phyloP scores from a whole-genome alignment of 768 basidiomycete genomes.

The Fomitopsis serialis region DNA sequence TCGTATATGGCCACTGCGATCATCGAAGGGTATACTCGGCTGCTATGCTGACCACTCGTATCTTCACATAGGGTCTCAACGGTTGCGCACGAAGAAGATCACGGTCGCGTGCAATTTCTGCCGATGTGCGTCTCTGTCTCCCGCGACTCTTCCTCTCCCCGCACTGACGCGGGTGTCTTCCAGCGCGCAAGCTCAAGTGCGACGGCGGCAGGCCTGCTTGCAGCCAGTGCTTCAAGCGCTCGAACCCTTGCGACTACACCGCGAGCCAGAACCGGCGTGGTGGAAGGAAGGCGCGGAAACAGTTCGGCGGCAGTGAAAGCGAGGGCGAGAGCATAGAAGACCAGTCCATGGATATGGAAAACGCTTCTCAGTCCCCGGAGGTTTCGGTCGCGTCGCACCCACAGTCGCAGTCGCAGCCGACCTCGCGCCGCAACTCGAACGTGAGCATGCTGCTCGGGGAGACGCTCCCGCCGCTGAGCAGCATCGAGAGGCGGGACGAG shows the following conservation, averaged over 20 bases:
- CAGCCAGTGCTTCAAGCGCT: slow-evolving; percentile 74
- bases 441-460: slow-evolving; percentile 22
- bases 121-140: slow-evolving; percentile 59
- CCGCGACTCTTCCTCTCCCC: not conserved
- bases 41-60: slow-evolving; percentile 14
- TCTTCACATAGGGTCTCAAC: slow-evolving; percentile 43
- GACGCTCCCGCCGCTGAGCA: slow-evolving; percentile 18
- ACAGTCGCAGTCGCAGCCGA: slow-evolving; percentile 13
- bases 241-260: slow-evolving; percentile 77
- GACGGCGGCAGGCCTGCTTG: slow-evolving; percentile 83
- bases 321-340: slow-evolving; percentile 50
- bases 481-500: slow-evolving; percentile 15
- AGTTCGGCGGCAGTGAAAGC: slow-evolving; percentile 37
- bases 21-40: slow-evolving; percentile 2
- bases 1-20: slow-evolving; percentile 2
- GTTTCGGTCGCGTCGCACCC: slow-evolving; percentile 16
- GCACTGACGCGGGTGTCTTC: slow-evolving; percentile 9
- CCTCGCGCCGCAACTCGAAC: slow-evolving; percentile 21
- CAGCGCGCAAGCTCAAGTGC: slow-evolving; percentile 86
- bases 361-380: slow-evolving; percentile 52
- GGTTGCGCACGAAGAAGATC: slow-evolving; percentile 77
- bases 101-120: slow-evolving; percentile 90
- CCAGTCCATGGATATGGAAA: slow-evolving; percentile 35
- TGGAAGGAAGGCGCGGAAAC: slow-evolving; percentile 43
- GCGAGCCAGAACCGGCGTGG: slow-evolving; percentile 68